A percentile compares a stretch with the other conserved stretches of the same genome.
Evolutionary conservation across 169 alveolate species (phyloP).

Genomic region (Plasmodium yoelii): DNA sequence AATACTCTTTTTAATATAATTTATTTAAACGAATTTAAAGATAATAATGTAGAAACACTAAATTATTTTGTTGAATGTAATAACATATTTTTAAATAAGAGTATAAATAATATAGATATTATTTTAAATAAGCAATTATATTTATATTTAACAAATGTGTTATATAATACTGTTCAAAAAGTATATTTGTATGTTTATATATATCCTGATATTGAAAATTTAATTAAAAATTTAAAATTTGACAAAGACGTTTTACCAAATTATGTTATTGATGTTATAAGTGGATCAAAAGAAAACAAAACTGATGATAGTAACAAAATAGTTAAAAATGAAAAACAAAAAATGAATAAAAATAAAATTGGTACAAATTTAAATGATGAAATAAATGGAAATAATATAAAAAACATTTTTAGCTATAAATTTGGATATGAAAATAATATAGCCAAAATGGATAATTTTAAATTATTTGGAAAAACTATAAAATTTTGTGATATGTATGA

Average conservation of each 20-base stretch:
- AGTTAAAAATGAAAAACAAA: neutral
- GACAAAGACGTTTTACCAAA: neutral
- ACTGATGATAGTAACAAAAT: neutral
- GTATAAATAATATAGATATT: slow-evolving; percentile 42
- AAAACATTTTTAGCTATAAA: slow-evolving; percentile 23
- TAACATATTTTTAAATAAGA: slow-evolving; percentile 34
- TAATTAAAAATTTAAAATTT: slow-evolving; percentile 20
- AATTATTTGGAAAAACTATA: slow-evolving; percentile 37
- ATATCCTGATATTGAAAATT: slow-evolving; percentile 14
- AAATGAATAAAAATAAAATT: neutral
- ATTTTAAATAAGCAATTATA: slow-evolving; percentile 36
- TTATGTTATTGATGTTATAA: neutral
- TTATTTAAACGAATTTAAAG: slow-evolving; percentile 13
- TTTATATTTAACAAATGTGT: slow-evolving; percentile 19
- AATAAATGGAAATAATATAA: neutral
- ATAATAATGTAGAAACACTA: neutral
- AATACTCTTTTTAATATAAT: slow-evolving; percentile 34
- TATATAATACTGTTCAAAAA: slow-evolving; percentile 5
- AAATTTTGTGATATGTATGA: slow-evolving; percentile 3
- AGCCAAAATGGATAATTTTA: neutral
- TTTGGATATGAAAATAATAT: slow-evolving; percentile 41
- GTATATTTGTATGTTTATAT: neutral
- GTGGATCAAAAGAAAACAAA: neutral
- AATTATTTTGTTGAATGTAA: slow-evolving; percentile 15
- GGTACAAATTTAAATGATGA: neutral